Evolutionary conservation across 768 basidiomycete species (phyloP).

Genomic region (Lentinus brumalis): DNA sequence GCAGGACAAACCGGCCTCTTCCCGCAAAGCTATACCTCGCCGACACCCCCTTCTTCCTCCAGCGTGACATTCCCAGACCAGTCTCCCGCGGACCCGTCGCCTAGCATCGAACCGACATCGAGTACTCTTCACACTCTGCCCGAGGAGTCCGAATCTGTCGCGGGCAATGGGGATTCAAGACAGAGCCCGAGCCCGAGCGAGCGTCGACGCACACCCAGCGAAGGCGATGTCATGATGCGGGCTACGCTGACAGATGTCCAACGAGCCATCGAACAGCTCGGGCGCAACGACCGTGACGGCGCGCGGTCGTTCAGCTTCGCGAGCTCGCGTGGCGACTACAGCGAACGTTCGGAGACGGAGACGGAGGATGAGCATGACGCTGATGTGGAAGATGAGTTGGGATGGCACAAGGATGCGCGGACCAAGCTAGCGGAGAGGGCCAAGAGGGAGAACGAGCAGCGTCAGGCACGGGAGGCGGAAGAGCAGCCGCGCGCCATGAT

Average conservation of each 20-base stretch:
- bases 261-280: slow-evolving; percentile 86
- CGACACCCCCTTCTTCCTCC: slow-evolving; percentile 44
- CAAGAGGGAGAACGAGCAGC: slow-evolving; percentile 60
- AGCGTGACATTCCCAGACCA: slow-evolving; percentile 26
- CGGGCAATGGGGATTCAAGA: slow-evolving; percentile 21
- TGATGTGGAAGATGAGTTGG: slow-evolving; percentile 54
- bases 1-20: slow-evolving; percentile 88
- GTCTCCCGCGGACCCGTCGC: slow-evolving; percentile 13
- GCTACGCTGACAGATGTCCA: slow-evolving; percentile 91
- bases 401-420: slow-evolving; percentile 67
- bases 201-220: slow-evolving; percentile 24
- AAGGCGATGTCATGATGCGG: slow-evolving; percentile 79
- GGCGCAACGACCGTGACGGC: slow-evolving; percentile 55
- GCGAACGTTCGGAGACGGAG: slow-evolving; percentile 46
- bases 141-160: slow-evolving; percentile 39
- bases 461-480: slow-evolving; percentile 48
- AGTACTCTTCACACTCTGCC: slow-evolving; percentile 43
- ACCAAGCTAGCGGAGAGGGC: slow-evolving; percentile 73
- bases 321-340: slow-evolving; percentile 56
- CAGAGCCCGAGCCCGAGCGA: slow-evolving; percentile 22
- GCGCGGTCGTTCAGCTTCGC: slow-evolving; percentile 77
- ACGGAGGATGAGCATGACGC: slow-evolving; percentile 52
- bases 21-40: slow-evolving; percentile 84
- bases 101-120: slow-evolving; percentile 26
- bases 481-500: slow-evolving; percentile 39